A percentile compares a stretch with the other conserved stretches of the same genome.
Evolutionary conservation across 352 stramenopile genomes (phyloP).

Genomic region (Globisporangium cystogenes): DNA sequence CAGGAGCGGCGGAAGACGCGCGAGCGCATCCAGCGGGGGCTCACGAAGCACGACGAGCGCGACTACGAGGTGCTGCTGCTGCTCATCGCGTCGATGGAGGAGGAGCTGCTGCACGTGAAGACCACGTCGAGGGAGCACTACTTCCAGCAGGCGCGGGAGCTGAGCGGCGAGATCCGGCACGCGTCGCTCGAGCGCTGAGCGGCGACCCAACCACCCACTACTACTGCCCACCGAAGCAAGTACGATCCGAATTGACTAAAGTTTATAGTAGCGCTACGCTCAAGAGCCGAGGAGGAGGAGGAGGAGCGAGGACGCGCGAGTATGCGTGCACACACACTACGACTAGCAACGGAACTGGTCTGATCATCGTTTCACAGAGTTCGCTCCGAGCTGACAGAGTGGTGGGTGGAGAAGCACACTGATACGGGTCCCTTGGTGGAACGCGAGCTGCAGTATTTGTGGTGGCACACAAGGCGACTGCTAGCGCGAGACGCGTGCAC

Average conservation of each 20-base stretch:
- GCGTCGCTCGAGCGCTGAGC: slow-evolving; percentile 34
- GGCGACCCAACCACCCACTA: background rate
- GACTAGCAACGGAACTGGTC: too few species aligned
- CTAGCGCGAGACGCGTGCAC: too few species aligned
- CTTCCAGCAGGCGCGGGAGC: slow-evolving; percentile 43
- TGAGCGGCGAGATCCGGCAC: slow-evolving; percentile 46
- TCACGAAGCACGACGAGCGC: slow-evolving; percentile 43
- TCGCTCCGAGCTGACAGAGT: too few species aligned
- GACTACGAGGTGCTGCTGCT: slow-evolving; percentile 64
- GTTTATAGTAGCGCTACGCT: background rate
- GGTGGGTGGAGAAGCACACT: too few species aligned
- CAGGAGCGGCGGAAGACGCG: slow-evolving; percentile 56
- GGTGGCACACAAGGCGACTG: background rate
- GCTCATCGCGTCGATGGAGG: slow-evolving; percentile 64
- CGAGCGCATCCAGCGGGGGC: slow-evolving; percentile 54
- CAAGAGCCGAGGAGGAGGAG: background rate
- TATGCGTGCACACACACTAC: too few species aligned
- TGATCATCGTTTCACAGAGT: too few species aligned
- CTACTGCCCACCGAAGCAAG: background rate
- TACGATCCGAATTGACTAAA: background rate
- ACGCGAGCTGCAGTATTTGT: too few species aligned
- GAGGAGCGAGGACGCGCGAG: background rate
- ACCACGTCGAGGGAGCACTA: slow-evolving; percentile 66
- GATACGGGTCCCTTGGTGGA: too few species aligned
- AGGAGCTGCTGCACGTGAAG: slow-evolving; percentile 75